Evolutionary conservation across 805 yeast species (phyloP).

Genomic region (Pichia thaimueangensis): DNA sequence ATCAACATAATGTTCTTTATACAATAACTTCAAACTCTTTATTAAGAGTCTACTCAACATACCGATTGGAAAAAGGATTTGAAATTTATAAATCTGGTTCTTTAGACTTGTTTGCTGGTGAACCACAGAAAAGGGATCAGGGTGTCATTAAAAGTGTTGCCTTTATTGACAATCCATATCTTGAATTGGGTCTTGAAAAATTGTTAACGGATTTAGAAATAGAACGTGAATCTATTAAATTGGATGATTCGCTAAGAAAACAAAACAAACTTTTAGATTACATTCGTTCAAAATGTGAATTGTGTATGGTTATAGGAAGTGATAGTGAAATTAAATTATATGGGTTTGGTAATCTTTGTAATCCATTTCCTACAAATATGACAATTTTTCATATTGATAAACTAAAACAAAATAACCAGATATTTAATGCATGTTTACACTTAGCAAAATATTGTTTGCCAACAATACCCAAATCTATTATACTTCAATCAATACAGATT

Average conservation of each 20-base stretch:
- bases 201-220: constrained; percentile 18
- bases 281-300: constrained; percentile 26
- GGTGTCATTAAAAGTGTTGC: constrained; percentile 20
- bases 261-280: constrained; percentile 23
- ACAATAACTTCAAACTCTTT: constrained; percentile 55
- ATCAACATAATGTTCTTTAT: constrained; percentile 46
- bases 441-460: constrained; percentile 29
- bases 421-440: constrained; percentile 16
- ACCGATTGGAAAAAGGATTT: constrained; percentile 51
- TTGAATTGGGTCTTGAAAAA: constrained; percentile 26
- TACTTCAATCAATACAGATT: constrained; percentile 22
- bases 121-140: constrained; percentile 7
- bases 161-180: constrained; percentile 34
- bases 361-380: constrained; percentile 42
- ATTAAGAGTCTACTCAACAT: constrained; percentile 64
- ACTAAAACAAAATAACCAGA: constrained; percentile 13
- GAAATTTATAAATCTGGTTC: constrained; percentile 54
- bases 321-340: constrained; percentile 38
- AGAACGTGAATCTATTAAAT: constrained; percentile 4
- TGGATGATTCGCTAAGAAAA: constrained; percentile 5
- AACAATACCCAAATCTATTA: constrained; percentile 19
- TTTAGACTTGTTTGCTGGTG: constrained; percentile 27
- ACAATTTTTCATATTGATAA: constrained; percentile 33
- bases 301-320: constrained; percentile 39
- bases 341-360: constrained; percentile 44